These are phyloP conservation scores for Talaromyces atroroseus DNA, from an alignment of 2,329 filamentous ascomycete genomes.

Conservation along the genomic window DNA sequence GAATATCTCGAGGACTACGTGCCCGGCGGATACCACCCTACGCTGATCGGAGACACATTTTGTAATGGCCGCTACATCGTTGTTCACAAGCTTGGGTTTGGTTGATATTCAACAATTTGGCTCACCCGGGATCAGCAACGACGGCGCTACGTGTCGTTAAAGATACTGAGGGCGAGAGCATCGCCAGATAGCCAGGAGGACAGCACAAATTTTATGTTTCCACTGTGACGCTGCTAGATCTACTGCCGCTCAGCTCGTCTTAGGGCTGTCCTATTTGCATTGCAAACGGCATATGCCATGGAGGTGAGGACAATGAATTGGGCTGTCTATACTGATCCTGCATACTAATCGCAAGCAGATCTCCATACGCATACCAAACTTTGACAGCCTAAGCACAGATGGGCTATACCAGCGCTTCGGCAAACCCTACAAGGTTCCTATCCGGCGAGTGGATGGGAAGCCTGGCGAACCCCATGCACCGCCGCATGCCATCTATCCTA, in stretches of 20 bases:
- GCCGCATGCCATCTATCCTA: constrained; percentile 16
- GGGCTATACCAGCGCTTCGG: constrained; percentile 19
- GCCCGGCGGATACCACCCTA: constrained; percentile 31
- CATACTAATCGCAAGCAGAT: constrained; percentile 13
- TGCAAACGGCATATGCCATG: constrained; percentile 19
- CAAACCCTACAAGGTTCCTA: constrained; percentile 17
- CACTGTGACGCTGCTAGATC: constrained; percentile 18
- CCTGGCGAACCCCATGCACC: constrained; percentile 18
- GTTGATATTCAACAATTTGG: constrained; percentile 40
- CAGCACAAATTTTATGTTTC: constrained; percentile 17
- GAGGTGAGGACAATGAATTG: constrained; percentile 15
- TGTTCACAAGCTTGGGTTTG: constrained; percentile 39
- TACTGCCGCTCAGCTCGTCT: constrained; percentile 17
- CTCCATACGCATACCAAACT: constrained; percentile 14
- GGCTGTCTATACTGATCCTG: not conserved
- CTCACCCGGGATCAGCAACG: constrained; percentile 29
- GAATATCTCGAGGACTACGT: constrained; percentile 20
- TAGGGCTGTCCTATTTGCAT: constrained; percentile 19
- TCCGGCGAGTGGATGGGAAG: constrained; percentile 18
- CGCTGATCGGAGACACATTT: constrained; percentile 29
- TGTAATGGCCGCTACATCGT: constrained; percentile 31
- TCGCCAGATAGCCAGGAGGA: constrained; percentile 15
- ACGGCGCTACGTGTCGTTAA: constrained; percentile 26
- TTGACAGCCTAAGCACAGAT: constrained; percentile 16
- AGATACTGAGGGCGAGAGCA: constrained; percentile 18